Evolutionary conservation across 495 filamentous ascomycete genomes (phyloP).

Genomic region (Parathielavia hyrcaniae): DNA sequence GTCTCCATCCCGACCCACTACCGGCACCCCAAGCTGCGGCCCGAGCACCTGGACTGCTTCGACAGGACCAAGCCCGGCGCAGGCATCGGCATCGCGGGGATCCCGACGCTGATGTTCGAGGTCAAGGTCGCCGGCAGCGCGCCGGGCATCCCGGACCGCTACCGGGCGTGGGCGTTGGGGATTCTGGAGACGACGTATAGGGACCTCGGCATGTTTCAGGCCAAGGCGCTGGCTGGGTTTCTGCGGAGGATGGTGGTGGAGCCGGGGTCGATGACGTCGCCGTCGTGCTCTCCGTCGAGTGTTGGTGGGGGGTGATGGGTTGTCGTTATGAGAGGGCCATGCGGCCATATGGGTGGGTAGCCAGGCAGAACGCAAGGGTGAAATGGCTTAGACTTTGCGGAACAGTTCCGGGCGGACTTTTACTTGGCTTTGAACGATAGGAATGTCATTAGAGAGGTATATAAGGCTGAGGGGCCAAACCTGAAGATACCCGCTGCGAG

Average conservation of each 20-base stretch:
- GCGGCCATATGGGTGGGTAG: neutral
- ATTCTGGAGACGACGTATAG: constrained; percentile 39
- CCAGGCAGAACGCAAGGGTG: no score
- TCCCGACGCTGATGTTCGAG: constrained; percentile 41
- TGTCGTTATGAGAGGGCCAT: no score
- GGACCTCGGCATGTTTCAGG: constrained; percentile 45
- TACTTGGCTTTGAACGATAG: no score
- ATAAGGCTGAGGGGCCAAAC: no score
- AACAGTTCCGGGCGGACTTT: no score
- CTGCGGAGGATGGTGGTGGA: constrained; percentile 23
- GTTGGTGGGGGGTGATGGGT: neutral
- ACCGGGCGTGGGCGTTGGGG: constrained; percentile 35
- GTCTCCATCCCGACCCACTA: constrained; percentile 43
- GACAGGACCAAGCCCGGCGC: constrained; percentile 36
- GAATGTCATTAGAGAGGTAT: no score
- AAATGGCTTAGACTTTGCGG: no score
- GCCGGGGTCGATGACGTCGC: neutral
- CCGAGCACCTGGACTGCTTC: constrained; percentile 25
- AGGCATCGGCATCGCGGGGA: constrained; percentile 39
- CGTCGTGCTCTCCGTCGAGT: neutral
- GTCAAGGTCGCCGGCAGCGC: constrained; percentile 40
- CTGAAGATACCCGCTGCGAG: no score
- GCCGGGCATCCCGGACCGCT: constrained; percentile 35
- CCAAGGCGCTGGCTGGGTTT: constrained; percentile 31
- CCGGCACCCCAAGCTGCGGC: constrained; percentile 37